Conservation (phyloP, 192 early-diverging fungal genomes). For the Linnemannia hyalina region DNA sequence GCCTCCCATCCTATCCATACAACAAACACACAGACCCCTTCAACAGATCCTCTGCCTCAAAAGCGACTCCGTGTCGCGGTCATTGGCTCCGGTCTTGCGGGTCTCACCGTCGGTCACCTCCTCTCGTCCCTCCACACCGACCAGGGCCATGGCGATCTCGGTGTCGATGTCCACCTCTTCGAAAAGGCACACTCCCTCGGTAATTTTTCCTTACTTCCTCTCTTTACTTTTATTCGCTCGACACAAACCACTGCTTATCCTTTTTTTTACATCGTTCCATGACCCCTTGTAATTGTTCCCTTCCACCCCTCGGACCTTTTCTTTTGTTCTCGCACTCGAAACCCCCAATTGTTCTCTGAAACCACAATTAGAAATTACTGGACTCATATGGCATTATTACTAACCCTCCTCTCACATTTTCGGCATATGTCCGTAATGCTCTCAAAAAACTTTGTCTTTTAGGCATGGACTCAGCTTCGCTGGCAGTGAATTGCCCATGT, state of each 20-base stretch:
- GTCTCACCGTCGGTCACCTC: constrained; percentile 58
- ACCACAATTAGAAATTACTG: background rate
- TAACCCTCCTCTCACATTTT: background rate
- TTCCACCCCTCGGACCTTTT: background rate
- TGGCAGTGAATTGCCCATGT: constrained; percentile 31
- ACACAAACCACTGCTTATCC: background rate
- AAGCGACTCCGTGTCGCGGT: constrained; percentile 55
- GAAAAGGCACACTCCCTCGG: constrained; percentile 60
- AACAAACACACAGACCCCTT: background rate
- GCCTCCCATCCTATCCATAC: constrained; percentile 5
- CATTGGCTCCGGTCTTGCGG: constrained; percentile 64
- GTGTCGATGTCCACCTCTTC: constrained; percentile 62
- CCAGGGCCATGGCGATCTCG: constrained; percentile 18
- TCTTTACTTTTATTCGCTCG: background rate
- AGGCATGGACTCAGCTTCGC: constrained; percentile 34
- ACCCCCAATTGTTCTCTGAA: background rate
- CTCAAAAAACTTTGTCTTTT: background rate
- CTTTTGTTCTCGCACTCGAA: background rate
- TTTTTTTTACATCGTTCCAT: background rate
- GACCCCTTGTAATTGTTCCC: background rate
- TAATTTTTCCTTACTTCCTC: constrained; percentile 9
- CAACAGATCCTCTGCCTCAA: background rate
- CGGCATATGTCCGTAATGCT: constrained; percentile 7
- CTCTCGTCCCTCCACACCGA: constrained; percentile 47
- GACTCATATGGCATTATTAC: background rate